phyloP scores from a whole-genome alignment of 2,329 filamentous ascomycete species.

The Colletotrichum acutatum region DNA sequence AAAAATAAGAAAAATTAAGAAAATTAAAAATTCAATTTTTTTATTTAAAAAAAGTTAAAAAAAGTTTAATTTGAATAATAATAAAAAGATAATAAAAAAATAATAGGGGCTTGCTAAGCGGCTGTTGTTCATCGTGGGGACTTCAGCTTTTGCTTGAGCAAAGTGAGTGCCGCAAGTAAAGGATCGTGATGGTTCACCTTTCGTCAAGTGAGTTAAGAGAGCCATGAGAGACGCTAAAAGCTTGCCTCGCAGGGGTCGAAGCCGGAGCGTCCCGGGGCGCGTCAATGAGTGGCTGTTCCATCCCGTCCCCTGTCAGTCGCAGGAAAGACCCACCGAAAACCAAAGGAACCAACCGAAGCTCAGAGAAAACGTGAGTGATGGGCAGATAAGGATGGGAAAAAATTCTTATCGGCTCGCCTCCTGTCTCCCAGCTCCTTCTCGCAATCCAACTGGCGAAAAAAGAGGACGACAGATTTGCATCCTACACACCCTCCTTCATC shows the following conservation, averaged over 20 bases:
- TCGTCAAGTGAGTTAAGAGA: neutral
- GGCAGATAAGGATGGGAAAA: constrained; percentile 29
- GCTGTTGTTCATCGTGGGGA: neutral
- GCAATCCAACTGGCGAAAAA: constrained; percentile 13
- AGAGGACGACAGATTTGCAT: constrained; percentile 3
- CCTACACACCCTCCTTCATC: neutral
- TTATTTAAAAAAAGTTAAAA: too few species aligned
- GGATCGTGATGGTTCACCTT: neutral
- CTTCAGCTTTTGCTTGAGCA: neutral
- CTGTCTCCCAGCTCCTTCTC: constrained; percentile 29
- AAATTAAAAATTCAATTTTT: too few species aligned
- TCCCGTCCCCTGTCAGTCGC: neutral
- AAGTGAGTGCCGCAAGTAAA: neutral
- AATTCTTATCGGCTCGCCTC: constrained; percentile 39
- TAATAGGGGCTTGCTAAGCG: neutral
- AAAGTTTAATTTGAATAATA: too few species aligned
- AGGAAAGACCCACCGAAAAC: neutral
- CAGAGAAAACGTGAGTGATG: constrained; percentile 1
- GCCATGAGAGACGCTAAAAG: neutral
- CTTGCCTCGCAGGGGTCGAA: neutral
- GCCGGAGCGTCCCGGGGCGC: neutral
- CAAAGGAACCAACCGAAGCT: constrained; percentile 7
- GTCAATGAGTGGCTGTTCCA: constrained; percentile 2
- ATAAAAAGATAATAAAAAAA: too few species aligned
- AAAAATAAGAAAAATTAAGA: too few species aligned